phyloP scores from a whole-genome alignment of 2,329 filamentous ascomycete species.

The Ceratocystis diversiconidia region DNA sequence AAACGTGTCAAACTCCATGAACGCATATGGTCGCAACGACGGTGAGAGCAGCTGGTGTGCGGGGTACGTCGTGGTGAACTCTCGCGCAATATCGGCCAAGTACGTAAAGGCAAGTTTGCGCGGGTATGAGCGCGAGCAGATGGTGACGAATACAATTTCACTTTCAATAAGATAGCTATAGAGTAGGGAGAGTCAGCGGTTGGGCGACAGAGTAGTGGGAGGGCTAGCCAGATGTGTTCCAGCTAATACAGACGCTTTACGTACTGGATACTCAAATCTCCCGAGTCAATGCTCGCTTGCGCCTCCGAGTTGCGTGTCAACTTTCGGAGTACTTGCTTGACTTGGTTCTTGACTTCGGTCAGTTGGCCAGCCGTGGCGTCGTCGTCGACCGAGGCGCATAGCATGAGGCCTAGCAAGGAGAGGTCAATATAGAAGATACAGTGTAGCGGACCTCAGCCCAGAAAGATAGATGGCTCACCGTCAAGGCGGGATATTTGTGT shows the following conservation, averaged over 20 bases:
- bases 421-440: background rate
- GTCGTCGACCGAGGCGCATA: constrained; percentile 90
- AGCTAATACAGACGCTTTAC: too few species aligned
- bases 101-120: constrained; percentile 98
- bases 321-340: constrained; percentile 78
- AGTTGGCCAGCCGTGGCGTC: constrained; percentile 66
- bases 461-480: constrained; percentile 36
- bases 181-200: background rate
- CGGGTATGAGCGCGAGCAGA: constrained; percentile 86
- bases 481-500: constrained; percentile 91
- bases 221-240: too few species aligned
- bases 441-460: constrained; percentile 6
- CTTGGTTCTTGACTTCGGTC: constrained; percentile 75
- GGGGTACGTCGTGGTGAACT: constrained; percentile 81
- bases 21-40: constrained; percentile 76
- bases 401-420: constrained; percentile 59
- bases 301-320: constrained; percentile 78
- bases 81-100: constrained; percentile 76
- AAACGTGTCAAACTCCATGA: constrained; percentile 96
- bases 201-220: background rate
- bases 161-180: constrained; percentile 67
- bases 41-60: constrained; percentile 57
- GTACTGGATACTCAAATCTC: constrained; percentile 72
- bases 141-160: constrained; percentile 80
- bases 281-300: constrained; percentile 83